Evolutionary conservation across 1,284 basidiomycete species (phyloP), one percentile per base, ranked within the genome.

Genomic region (Crucibulum parvulum): DNA sequence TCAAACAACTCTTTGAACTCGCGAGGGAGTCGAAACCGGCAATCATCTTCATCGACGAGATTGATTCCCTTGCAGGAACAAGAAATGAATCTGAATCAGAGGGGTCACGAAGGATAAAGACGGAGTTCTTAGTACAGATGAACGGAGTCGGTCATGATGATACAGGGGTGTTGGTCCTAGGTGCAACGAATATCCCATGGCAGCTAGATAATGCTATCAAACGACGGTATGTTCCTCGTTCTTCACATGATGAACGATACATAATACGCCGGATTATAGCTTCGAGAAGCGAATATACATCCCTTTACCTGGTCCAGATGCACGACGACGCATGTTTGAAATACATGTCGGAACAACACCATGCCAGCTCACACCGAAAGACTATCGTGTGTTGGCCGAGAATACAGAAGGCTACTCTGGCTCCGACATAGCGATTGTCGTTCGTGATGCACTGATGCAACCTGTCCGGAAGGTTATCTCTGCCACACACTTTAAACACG

Each of bases 241-340:
- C 15, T 15, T 15, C 35, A 38, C 11, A 36, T 37, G 16, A 8
- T 34, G 24, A 24, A 37, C 18, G 31, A 34, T 36, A 43, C 7
- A 35, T 58, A n/a, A 38, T 37, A 18, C 48, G 37, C 48, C 9
- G 15, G 37, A 45, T 18, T 18, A 24, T 64, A 93, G 92, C 65
- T 98, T 98, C 68, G 96, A 99, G 78, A 99, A 98, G 79, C 89
- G 97, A 62, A 97, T 99, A 81, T 97, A 99, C 75, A 99, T 99
- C 62, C 98, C 97, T 38, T 88, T 99, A 37, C 98, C 97, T 11
- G 96, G 96, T 6, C 84, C 91, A 4, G 95, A 97, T 64, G 97
- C 97, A n/a, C 87, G 97, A 57, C 87, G 91, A 73, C 89, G 89
- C 45, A 99, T 99, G 94, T 99, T 99, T 73, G 93, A 98, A 80